Percentiles rank a stretch among this genome's conserved stretches.
phyloP scores from a whole-genome alignment of 2,329 filamentous ascomycete species.

The Simplicillium aogashimaense region DNA sequence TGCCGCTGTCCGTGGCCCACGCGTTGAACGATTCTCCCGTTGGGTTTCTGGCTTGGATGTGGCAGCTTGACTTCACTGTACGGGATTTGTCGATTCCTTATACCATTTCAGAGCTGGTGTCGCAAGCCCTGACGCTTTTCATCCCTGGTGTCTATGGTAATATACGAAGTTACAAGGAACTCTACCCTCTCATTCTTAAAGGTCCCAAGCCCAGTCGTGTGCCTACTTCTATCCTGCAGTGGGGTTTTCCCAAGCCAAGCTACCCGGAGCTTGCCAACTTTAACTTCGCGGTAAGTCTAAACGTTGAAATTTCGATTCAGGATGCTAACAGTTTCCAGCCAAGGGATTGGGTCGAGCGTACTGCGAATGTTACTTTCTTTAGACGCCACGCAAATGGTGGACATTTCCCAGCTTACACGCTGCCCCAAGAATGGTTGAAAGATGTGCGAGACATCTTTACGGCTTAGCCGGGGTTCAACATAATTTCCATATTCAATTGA shows the following conservation, averaged over 20 bases:
- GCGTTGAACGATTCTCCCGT: slow-evolving; percentile 1
- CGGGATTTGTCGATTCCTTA: slow-evolving; percentile 1
- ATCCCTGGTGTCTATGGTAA: slow-evolving; percentile 2
- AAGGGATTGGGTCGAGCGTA: slow-evolving; percentile 1
- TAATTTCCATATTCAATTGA: too few relatives aligned
- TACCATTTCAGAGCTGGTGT: background rate
- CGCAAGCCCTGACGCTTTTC: background rate
- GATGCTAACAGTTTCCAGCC: background rate
- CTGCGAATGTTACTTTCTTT: slow-evolving; percentile 1
- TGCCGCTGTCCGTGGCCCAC: background rate
- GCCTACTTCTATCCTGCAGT: slow-evolving; percentile 1
- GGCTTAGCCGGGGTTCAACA: background rate
- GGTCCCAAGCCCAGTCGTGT: background rate
- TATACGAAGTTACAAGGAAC: slow-evolving; percentile 1
- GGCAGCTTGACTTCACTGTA: slow-evolving; percentile 1
- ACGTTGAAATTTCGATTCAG: too few relatives aligned
- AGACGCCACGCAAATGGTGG: slow-evolving; percentile 1
- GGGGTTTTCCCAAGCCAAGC: background rate
- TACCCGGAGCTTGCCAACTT: background rate
- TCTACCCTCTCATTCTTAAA: background rate
- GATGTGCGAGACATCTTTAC: background rate
- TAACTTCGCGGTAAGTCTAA: background rate
- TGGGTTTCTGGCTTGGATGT: slow-evolving; percentile 1
- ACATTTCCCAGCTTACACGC: slow-evolving; percentile 1
- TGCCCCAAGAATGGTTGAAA: background rate